Evolutionary conservation across 345 rosid genomes (phyloP), one percentile per base, ranked within the genome.

Genomic region (Lepidium aucheri): DNA sequence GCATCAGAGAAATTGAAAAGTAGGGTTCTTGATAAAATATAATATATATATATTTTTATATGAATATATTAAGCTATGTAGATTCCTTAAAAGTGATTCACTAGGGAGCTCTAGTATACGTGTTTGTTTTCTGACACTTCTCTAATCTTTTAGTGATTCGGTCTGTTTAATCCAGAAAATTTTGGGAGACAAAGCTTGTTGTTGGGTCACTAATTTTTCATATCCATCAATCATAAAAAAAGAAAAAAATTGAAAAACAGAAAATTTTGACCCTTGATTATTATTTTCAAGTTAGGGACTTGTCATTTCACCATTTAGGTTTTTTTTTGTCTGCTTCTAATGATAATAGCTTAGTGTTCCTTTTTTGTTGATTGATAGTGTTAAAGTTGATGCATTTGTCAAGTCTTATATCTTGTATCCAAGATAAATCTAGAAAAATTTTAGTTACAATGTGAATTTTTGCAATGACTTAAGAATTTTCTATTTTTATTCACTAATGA

Each of bases 91-190:
- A 58, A 32, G 1, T 57, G 71, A 65, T 50, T 33, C 10, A 72
- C 49, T 65, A 72, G 61, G 60, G 53, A 28, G 24, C 33, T 33
- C 69, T 70, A 70, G n/a, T n/a, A 57, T 52, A 16, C 43, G 47
- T 51, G 66, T 42, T 50, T 65, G 71, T 50, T 36, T 65, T 63
- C 75, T 54, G 70, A 71, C 65, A 71, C 38, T 47, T 65, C 34
- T 41, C 34, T 57, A 33, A 55, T 53, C 2, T 18, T 46, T 39
- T 10, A 16, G 44, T 63, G 61, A 41, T 11, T 30, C 11, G 44
- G 28, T 64, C n/a, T 56, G 39, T 39, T 38, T 47, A 38, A 56
- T 56, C 69, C 53, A 70, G 41, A 62, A 35, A 38, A 0, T 2
- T 38, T 14, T 43, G 2, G 38, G 44, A 20, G 60, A 47, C 59